Percentiles rank a stretch among this genome's conserved stretches.
Conservation (phyloP, 495 filamentous ascomycete species). For the Aspergillus cavernicola region DNA sequence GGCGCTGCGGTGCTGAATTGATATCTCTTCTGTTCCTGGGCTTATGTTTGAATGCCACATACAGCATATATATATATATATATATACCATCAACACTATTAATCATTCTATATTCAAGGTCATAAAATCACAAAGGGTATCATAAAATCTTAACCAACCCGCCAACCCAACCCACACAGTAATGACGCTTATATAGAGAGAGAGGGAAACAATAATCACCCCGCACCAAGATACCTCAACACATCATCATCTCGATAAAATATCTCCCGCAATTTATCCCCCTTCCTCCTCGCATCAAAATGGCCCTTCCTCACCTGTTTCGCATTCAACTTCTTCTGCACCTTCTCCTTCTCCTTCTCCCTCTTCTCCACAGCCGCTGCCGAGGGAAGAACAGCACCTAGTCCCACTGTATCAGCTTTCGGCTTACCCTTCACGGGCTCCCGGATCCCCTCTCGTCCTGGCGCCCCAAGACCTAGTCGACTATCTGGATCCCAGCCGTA, state of each 20-base stretch:
- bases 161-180: not conserved
- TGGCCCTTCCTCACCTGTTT: constrained; percentile 62
- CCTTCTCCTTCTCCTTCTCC: constrained; percentile 44
- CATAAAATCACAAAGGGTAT: constrained; percentile 7
- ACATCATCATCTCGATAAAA: constrained; percentile 69
- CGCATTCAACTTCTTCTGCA: constrained; percentile 62
- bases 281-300: constrained; percentile 55
- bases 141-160: constrained; percentile 3
- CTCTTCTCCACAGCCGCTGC: constrained; percentile 30
- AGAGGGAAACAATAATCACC: not conserved
- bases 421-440: constrained; percentile 68
- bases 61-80: not conserved
- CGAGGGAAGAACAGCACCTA: constrained; percentile 48
- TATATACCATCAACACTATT: not conserved
- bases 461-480: constrained; percentile 64
- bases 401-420: constrained; percentile 71
- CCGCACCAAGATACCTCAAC: constrained; percentile 63
- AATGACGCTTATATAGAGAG: not conserved
- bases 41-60: not conserved
- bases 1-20: constrained; percentile 7
- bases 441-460: constrained; percentile 65
- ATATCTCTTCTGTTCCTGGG: not conserved
- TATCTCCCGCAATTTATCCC: constrained; percentile 58
- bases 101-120: not conserved
- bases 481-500: constrained; percentile 90